Base-by-base conservation (phyloP, 352 stramenopile genomes). In the Phytophthora quininea region DNA sequence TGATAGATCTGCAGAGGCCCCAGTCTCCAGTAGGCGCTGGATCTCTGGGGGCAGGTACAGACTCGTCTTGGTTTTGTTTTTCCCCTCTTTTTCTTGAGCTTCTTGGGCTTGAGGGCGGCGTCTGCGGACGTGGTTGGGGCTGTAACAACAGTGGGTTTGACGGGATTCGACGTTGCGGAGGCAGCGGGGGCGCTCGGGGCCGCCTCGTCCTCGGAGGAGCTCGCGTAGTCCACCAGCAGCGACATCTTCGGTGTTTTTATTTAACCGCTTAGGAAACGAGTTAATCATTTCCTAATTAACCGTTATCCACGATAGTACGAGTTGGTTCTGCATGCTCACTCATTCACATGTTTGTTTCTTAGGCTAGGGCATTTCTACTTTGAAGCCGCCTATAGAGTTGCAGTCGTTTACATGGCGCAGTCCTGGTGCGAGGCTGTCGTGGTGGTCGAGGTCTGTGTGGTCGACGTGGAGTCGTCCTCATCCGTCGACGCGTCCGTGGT, bases 201-300 rank as follows among this genome's bases (percentile, higher is more conserved):
- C 1, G 29, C 56, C 15, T 89, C 80, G 43, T 87, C 78, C 45
- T 85, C 76, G 1, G 80, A 89, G 0, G 80, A 87, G 58, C 76
- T 88, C 45, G 73, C 74, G 71, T 89, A 89, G 67, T 89, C 80
- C 46, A 87, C 65, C 19, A 88, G 51, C 29, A 87, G 67, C 60
- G 78, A 82, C 80, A 87, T 89, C 33, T 42, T 29, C 24, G 48
- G 7, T 5, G 46, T 33, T 24, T 24, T 24, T 24, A 24, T 24
- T 24, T 24, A 24, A 24, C 19, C 19, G 19, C 19, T 24, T 24
- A 24, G 19, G 19, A 24, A 24, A 24, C 19, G 19, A 24, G 19
- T 24, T 24, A 24, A 24, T 24, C 19, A 24, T 24, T 24, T 24
- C 19, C 19, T 24, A 24, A 24, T 24, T 24, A 24, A 24, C 19